These are phyloP conservation scores for Malassezia japonica DNA, from an alignment of 1,284 basidiomycete species.

Conservation along the genomic window DNA sequence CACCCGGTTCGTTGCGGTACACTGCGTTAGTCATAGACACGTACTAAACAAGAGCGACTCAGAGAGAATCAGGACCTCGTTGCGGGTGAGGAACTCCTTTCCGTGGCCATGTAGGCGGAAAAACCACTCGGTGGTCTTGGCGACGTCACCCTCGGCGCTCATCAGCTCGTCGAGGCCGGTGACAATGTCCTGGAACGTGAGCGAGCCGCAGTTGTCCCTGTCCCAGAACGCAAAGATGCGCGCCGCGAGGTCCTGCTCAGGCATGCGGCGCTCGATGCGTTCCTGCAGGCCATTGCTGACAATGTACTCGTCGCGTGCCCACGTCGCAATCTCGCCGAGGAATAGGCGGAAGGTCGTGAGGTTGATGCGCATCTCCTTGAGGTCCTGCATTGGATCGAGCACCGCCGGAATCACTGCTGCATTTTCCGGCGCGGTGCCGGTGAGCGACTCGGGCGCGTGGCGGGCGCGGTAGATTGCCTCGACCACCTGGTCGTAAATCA, in stretches of 20 bases:
- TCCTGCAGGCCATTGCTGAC: slow-evolving; percentile 53
- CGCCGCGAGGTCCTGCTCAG: slow-evolving; percentile 35
- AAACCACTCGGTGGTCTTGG: slow-evolving; percentile 98
- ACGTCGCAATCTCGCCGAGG: slow-evolving; percentile 83
- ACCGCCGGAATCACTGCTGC: slow-evolving; percentile 13
- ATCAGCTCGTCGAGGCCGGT: slow-evolving; percentile 80
- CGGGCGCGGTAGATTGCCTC: slow-evolving; percentile 44
- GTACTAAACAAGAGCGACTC: slow-evolving; percentile 72
- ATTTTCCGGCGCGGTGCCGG: slow-evolving; percentile 10
- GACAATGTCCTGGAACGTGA: slow-evolving; percentile 66
- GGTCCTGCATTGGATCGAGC: slow-evolving; percentile 36
- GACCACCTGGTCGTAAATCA: slow-evolving; percentile 46
- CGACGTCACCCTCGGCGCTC: slow-evolving; percentile 64
- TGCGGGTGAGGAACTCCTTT: slow-evolving; percentile 85
- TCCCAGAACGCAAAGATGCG: slow-evolving; percentile 43
- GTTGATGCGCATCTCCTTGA: slow-evolving; percentile 68
- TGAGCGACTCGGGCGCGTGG: slow-evolving; percentile 28
- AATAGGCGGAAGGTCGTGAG: slow-evolving; percentile 79
- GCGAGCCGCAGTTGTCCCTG: slow-evolving; percentile 31
- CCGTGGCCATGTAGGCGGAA: slow-evolving; percentile 83
- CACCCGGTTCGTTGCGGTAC: slow-evolving; percentile 93
- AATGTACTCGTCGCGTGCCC: slow-evolving; percentile 90
- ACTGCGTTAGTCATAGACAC: slow-evolving; percentile 61
- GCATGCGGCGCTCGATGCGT: slow-evolving; percentile 41
- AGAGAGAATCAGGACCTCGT: slow-evolving; percentile 81